phyloP scores from a whole-genome alignment of 2,329 filamentous ascomycete species.

The Colletotrichum brevisporum region DNA sequence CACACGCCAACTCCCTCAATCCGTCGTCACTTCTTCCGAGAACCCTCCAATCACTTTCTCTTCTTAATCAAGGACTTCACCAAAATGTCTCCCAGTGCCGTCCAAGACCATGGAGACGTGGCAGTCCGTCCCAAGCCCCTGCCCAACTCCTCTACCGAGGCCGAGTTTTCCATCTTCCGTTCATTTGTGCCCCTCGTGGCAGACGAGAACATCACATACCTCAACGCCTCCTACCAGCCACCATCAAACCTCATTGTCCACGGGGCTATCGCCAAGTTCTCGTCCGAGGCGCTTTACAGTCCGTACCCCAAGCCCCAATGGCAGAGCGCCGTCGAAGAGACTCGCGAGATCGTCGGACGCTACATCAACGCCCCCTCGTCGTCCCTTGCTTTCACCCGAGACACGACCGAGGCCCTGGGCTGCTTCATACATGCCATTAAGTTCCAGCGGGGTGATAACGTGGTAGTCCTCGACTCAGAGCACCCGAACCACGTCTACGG shows the following conservation, averaged over 20 bases:
- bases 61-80: background rate
- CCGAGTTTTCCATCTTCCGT: slow-evolving; percentile 43
- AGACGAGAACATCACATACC: slow-evolving; percentile 43
- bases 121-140: background rate
- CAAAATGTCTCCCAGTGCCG: slow-evolving; percentile 4
- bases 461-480: slow-evolving; percentile 51
- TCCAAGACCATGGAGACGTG: background rate
- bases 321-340: slow-evolving; percentile 15
- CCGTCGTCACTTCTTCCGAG: too few species aligned
- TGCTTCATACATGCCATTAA: slow-evolving; percentile 46
- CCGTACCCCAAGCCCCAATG: slow-evolving; percentile 43
- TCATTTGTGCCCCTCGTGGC: slow-evolving; percentile 44
- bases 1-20: background rate
- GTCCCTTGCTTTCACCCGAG: slow-evolving; percentile 48
- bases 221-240: slow-evolving; percentile 49
- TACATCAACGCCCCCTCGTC: slow-evolving; percentile 47
- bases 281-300: slow-evolving; percentile 44
- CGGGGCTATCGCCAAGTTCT: slow-evolving; percentile 47
- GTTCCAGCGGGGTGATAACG: slow-evolving; percentile 49
- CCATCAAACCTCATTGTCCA: slow-evolving; percentile 51
- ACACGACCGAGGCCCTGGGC: slow-evolving; percentile 51
- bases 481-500: slow-evolving; percentile 51
- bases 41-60: too few species aligned
- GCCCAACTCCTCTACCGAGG: background rate
- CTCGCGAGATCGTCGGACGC: slow-evolving; percentile 42